Conservation (phyloP, 148 eudicot species). For the Chenopodium album region DNA sequence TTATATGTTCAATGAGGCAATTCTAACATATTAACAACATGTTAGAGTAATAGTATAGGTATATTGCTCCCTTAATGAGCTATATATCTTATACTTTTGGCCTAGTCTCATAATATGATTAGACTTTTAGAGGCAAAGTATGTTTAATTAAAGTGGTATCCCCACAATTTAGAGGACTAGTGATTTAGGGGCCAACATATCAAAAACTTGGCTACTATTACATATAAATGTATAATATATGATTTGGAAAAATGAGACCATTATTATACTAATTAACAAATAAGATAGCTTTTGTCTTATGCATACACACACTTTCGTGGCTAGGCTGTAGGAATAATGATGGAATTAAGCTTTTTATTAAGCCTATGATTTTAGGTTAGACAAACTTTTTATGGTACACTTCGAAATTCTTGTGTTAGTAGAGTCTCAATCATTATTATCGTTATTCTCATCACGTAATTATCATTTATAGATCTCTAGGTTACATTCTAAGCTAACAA, state of each 20-base stretch:
- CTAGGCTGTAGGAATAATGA: slow-evolving; percentile 13
- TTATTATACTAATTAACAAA: background rate
- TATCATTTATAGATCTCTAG: slow-evolving; percentile 8
- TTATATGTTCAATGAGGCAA: too few species aligned
- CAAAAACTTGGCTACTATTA: background rate
- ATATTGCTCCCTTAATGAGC: background rate
- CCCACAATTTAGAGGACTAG: background rate
- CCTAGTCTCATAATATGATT: background rate
- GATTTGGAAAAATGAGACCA: background rate
- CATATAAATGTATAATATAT: too few species aligned
- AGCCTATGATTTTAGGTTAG: background rate
- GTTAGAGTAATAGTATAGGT: too few species aligned
- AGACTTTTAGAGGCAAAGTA: too few species aligned
- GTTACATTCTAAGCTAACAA: background rate
- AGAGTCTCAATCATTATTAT: slow-evolving; percentile 3
- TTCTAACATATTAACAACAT: too few species aligned
- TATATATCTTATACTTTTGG: too few species aligned
- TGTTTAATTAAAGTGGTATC: background rate
- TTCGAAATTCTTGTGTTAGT: background rate
- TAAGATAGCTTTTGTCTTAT: background rate
- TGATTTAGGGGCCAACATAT: background rate
- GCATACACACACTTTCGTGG: background rate
- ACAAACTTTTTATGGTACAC: background rate
- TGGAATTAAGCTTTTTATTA: background rate
- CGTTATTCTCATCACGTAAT: slow-evolving; percentile 9